Evolutionary conservation across 192 early-diverging fungal genomes (phyloP).

Genomic region (Chytriomyces sp.): DNA sequence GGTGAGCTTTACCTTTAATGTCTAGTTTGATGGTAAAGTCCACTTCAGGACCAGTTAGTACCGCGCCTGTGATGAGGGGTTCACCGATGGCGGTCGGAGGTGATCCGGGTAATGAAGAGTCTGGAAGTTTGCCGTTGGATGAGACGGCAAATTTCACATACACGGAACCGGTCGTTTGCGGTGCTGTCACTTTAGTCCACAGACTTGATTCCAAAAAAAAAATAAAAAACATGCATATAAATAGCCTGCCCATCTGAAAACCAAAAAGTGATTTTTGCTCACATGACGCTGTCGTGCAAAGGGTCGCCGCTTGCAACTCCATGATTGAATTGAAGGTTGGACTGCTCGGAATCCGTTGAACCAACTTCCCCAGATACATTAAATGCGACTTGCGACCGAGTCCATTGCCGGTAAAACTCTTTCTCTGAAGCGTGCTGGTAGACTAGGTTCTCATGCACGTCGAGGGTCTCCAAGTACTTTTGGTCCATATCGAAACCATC

Average conservation of each 20-base stretch:
- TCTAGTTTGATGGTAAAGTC: slow-evolving; percentile 54
- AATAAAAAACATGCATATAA: neutral
- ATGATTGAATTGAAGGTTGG: slow-evolving; percentile 34
- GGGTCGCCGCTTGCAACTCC: slow-evolving; percentile 48
- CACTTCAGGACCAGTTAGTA: slow-evolving; percentile 39
- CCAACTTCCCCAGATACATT: neutral
- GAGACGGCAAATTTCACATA: slow-evolving; percentile 34
- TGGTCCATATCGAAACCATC: neutral
- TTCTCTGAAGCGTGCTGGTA: slow-evolving; percentile 25
- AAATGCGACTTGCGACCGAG: neutral
- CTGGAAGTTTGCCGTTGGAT: slow-evolving; percentile 12
- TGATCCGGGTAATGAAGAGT: slow-evolving; percentile 5
- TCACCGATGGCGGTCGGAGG: slow-evolving; percentile 20
- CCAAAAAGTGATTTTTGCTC: slow-evolving; percentile 12
- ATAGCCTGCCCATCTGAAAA: neutral
- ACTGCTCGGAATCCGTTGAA: neutral
- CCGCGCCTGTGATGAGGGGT: slow-evolving; percentile 27
- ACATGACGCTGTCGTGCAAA: slow-evolving; percentile 40
- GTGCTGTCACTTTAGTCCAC: slow-evolving; percentile 48
- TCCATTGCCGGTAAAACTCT: slow-evolving; percentile 4
- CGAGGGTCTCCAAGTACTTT: slow-evolving; percentile 4
- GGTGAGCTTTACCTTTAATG: neutral
- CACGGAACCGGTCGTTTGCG: neutral
- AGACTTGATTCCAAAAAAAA: slow-evolving; percentile 8
- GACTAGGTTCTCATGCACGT: slow-evolving; percentile 18